Evolutionary conservation across 495 filamentous ascomycete genomes (phyloP), one percentile per base, ranked within the genome.

Genomic region (Daldinia caldariorum): DNA sequence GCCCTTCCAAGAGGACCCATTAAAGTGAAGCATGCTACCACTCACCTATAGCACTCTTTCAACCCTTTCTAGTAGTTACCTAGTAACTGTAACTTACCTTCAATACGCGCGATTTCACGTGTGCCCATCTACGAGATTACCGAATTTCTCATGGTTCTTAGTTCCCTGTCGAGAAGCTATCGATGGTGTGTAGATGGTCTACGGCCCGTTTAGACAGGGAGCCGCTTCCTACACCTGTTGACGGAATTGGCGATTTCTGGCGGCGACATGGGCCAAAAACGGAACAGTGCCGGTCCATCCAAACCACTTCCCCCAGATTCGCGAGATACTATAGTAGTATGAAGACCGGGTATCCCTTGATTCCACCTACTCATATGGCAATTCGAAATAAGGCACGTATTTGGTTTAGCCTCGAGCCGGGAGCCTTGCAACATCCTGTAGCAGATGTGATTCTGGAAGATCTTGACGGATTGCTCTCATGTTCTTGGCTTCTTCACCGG

Each of bases 381-480:
- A 18, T 8, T 63, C 41, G 55, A 69, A 69, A 59, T 72, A 50
- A 62, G 53, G 18, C 50, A 59, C 70, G 20, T 10, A 49, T 72
- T 58, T 32, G 60, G 70, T 58, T 66, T 72, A 69, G 64, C 49
- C 51, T 59, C 50, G 57, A 66, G 43, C 70, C 16, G 22, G 70
- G 70, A 66, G 41, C 61, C 70, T 50, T 69, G 70, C 32, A 65
- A 16, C 13, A 51, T 58, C 16, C 57, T 69, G 57, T 69, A 53
- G 60, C 64, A 69, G 60, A 61, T 72, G 70, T 72, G 61, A 72
- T 72, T 72, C 70, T 72, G 70, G 70, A 72, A 72, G 70, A 72
- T 72, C 70, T 72, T 55, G 65, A 68, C 26, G 45, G 57, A 50
- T 58, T 71, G 66, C 65, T 50, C 51, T 69, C 61, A 51, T 58